These are phyloP conservation scores for Chloromonas sp. DNA, from an alignment of 163 green algal species.

Conservation along the genomic window DNA sequence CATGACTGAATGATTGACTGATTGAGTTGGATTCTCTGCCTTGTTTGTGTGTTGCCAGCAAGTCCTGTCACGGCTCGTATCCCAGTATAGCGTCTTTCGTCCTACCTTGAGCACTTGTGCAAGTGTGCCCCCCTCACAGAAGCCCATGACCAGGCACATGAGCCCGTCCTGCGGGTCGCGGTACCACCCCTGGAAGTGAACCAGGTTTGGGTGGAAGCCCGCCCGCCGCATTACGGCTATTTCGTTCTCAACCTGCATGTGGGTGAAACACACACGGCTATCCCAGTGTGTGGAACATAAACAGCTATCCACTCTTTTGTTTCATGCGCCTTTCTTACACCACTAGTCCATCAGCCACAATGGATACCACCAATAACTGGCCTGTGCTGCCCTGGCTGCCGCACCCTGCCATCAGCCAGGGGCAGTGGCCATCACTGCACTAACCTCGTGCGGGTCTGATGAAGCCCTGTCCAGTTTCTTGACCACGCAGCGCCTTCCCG, in stretches of 20 bases:
- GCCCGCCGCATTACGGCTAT: conserved; percentile 37
- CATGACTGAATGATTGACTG: no score
- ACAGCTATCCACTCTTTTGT: neutral
- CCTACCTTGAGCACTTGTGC: conserved; percentile 38
- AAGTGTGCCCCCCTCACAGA: conserved; percentile 46
- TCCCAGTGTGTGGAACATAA: neutral
- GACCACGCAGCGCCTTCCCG: conserved; percentile 14
- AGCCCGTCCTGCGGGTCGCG: conserved; percentile 15
- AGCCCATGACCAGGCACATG: conserved; percentile 51
- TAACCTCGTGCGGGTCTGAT: no score
- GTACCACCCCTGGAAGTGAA: conserved; percentile 47
- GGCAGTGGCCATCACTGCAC: neutral
- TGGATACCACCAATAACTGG: neutral
- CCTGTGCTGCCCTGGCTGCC: neutral
- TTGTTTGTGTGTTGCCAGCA: no score
- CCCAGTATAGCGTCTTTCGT: no score
- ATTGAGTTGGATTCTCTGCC: no score
- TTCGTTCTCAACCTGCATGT: conserved; percentile 41
- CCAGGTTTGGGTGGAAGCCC: conserved; percentile 48
- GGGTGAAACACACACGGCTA: neutral
- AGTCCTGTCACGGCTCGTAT: no score
- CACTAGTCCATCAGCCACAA: neutral
- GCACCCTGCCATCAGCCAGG: neutral
- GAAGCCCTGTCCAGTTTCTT: conserved; percentile 30
- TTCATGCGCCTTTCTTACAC: neutral